These are phyloP conservation scores for Brassica rapa DNA, from an alignment of 345 rosid genomes.

Conservation along the genomic window DNA sequence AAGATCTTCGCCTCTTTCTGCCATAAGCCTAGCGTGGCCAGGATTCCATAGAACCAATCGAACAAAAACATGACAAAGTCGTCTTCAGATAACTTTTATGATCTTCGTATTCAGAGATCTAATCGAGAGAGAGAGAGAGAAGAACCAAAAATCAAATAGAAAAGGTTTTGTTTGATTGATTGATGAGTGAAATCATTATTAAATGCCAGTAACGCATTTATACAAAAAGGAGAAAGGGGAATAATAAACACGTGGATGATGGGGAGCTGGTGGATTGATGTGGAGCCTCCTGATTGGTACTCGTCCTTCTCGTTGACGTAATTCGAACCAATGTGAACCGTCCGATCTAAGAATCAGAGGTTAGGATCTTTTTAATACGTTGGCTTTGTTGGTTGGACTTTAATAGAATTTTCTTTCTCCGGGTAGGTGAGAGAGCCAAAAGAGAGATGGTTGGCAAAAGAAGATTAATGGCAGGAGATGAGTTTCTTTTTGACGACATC, in stretches of 20 bases:
- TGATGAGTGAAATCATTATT: not conserved
- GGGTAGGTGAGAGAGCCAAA: not conserved
- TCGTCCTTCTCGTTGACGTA: not conserved
- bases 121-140: conserved; percentile 2
- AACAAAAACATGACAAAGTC: conserved; percentile 60
- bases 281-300: conserved; percentile 19
- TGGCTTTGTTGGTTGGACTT: not conserved
- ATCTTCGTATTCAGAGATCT: conserved; percentile 1
- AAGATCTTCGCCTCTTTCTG: conserved; percentile 94
- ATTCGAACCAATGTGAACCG: not conserved
- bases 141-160: not conserved
- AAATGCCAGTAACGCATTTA: not conserved
- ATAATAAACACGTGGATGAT: conserved; percentile 24
- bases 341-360: not conserved
- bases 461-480: not conserved
- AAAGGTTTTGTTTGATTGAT: not conserved
- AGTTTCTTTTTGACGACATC: not conserved
- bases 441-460: not conserved
- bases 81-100: not conserved
- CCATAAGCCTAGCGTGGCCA: conserved; percentile 81
- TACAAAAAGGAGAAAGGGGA: not conserved
- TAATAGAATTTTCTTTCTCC: not conserved
- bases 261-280: conserved; percentile 9
- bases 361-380: not conserved
- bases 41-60: conserved; percentile 89